phyloP scores from a whole-genome alignment of 2,329 filamentous ascomycete species.

The Aspergillus japonicus region DNA sequence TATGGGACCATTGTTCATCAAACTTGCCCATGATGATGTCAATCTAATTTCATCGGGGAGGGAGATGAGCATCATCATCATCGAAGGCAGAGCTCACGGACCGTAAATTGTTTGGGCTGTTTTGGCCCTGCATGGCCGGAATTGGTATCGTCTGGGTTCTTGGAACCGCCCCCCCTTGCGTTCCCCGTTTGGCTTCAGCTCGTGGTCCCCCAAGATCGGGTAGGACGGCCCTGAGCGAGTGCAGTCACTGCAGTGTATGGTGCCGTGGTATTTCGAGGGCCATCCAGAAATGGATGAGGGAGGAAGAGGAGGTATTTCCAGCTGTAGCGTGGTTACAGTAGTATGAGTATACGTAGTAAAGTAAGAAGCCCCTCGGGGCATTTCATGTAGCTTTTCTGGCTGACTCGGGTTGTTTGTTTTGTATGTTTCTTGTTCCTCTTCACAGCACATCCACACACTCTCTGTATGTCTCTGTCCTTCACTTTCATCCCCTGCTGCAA shows the following conservation, averaged over 20 bases:
- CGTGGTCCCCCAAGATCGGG: slow-evolving; percentile 21
- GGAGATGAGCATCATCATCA: neutral
- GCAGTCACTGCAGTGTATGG: neutral
- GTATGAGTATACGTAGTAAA: no score
- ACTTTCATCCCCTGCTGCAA: slow-evolving; percentile 14
- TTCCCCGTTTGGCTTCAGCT: slow-evolving; percentile 18
- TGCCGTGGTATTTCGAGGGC: neutral
- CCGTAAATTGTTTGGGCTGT: slow-evolving; percentile 9
- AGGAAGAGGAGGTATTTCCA: slow-evolving; percentile 14
- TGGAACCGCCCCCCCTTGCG: slow-evolving; percentile 19
- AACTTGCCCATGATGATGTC: neutral
- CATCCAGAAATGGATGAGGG: neutral
- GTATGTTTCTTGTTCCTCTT: slow-evolving; percentile 10
- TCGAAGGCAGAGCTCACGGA: neutral
- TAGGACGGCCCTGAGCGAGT: slow-evolving; percentile 18
- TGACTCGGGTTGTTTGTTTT: slow-evolving; percentile 8
- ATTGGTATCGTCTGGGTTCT: slow-evolving; percentile 14
- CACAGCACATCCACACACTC: neutral
- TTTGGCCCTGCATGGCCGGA: slow-evolving; percentile 20
- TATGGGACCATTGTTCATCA: neutral
- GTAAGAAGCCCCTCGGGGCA: no score
- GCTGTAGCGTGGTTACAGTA: neutral
- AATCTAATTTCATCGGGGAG: neutral
- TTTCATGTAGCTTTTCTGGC: neutral
- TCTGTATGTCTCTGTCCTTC: neutral